Base-by-base conservation (phyloP, 768 basidiomycete genomes). In the Termitomyces sp. region DNA sequence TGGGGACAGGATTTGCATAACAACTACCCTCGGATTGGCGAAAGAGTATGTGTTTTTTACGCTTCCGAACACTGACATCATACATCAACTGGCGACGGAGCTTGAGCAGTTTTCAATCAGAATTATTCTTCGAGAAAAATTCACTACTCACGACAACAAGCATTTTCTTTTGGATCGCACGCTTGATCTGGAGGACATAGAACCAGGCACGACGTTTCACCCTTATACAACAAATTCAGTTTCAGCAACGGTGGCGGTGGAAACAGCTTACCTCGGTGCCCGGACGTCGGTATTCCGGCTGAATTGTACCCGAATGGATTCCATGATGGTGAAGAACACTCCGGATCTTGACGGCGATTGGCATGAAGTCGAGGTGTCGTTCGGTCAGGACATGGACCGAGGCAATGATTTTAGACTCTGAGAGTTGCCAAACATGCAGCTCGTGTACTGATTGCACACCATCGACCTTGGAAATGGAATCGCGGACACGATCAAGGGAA, bases 231-330 rank as follows among this genome's bases (percentile, higher is more conserved):
- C 33, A 60, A 57, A 40, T 31, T 44, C 11, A 46, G 45, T 29
- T 54, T 50, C 22, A 10, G 29, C 16, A 23, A 29, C 25, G 46
- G 18, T 4, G 23, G 41, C 42, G 16, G 45, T 45, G 2, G 23
- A 27, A 16, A 43, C 41, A 38, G 47, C 56, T 25, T 29, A 86
- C 82, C 7, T 69, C 60, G 47, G 63, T 71, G 45, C 64, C 70
- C 39, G 71, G 64, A 60, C 66, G 64, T 48, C 72, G 73, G 59
- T 91, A 92, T 65, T 97, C 94, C 6, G 94, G 94, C 64, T 96
- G 94, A 57, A 97, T 95, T 2, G 94, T 96, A 59, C 88, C 86
- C 5, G 90, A 91, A 72, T 98, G 97, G 54, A 99, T 93, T 27
- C 95, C 95, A 63, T 90, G 89, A 41, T 88, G 76, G 67, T 98